Evolutionary conservation across 768 basidiomycete genomes (phyloP).

Genomic region (Leccinum sublutescens): DNA sequence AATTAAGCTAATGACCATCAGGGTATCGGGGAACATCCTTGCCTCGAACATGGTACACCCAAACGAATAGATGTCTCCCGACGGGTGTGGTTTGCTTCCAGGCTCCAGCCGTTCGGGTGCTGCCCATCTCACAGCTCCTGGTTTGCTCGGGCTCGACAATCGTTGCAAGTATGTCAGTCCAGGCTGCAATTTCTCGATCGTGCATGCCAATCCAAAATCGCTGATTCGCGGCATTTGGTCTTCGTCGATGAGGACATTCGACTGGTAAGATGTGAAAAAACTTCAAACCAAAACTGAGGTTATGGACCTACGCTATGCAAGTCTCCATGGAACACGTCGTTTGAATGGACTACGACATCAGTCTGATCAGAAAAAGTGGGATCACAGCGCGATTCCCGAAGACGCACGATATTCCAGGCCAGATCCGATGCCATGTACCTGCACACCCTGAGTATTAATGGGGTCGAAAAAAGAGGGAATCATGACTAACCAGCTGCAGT

Average conservation of each 20-base stretch:
- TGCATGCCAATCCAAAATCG: not conserved
- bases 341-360: not conserved
- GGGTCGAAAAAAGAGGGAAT: not conserved
- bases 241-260: slow-evolving; percentile 1
- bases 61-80: slow-evolving; percentile 4
- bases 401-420: not conserved
- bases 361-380: not conserved
- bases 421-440: not conserved
- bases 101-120: slow-evolving; percentile 1
- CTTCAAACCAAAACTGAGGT: not conserved
- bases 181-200: not conserved
- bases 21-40: too few relatives aligned
- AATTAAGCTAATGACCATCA: too few relatives aligned
- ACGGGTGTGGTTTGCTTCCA: not conserved
- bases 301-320: not conserved
- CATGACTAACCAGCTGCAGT: not conserved
- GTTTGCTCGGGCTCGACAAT: not conserved
- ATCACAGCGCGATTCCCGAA: not conserved
- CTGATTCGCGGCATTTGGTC: not conserved
- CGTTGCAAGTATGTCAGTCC: slow-evolving; percentile 1
- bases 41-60: slow-evolving; percentile 5
- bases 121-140: not conserved
- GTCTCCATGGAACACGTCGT: not conserved
- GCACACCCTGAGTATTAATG: not conserved
- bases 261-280: not conserved